A percentile compares a stretch with the other conserved stretches of the same genome.
Conservation (phyloP, 2,329 filamentous ascomycete species). For the Juglanconis sp. region DNA sequence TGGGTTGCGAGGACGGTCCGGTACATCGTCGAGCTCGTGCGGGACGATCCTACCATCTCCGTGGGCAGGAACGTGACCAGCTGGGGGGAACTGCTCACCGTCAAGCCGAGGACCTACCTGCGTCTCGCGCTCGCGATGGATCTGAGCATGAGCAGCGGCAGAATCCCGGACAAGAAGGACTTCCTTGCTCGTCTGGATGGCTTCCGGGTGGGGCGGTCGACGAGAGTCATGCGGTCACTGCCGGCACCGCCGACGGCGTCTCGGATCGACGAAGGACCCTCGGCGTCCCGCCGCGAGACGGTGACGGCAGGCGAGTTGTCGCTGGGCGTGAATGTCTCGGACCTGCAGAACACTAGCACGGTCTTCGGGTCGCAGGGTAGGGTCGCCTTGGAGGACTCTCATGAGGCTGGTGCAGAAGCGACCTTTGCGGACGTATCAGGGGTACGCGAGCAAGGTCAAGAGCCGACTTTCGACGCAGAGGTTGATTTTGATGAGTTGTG, state of each 20-base stretch:
- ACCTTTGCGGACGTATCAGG: neutral
- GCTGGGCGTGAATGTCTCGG: neutral
- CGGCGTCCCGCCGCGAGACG: neutral
- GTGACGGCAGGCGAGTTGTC: neutral
- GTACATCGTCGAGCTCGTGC: slow-evolving; percentile 33
- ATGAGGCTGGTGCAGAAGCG: neutral
- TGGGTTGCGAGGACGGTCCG: slow-evolving; percentile 26
- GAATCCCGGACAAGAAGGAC: slow-evolving; percentile 38
- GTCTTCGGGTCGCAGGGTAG: neutral
- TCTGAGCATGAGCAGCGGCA: slow-evolving; percentile 41
- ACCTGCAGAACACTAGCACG: neutral
- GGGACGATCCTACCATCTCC: neutral
- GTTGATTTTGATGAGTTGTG: neutral
- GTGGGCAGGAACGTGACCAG: slow-evolving; percentile 27
- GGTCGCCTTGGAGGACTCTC: neutral
- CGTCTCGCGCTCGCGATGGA: slow-evolving; percentile 43
- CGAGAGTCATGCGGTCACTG: neutral
- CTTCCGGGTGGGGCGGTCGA: neutral
- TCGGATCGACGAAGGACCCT: neutral
- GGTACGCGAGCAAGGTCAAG: neutral
- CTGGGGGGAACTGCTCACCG: slow-evolving; percentile 41
- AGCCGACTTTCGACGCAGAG: neutral
- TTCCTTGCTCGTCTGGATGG: slow-evolving; percentile 35
- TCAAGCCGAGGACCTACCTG: slow-evolving; percentile 37
- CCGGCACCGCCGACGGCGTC: neutral